phyloP scores from a whole-genome alignment of 2,329 filamentous ascomycete genomes.

The Leptographium lundbergii region DNA sequence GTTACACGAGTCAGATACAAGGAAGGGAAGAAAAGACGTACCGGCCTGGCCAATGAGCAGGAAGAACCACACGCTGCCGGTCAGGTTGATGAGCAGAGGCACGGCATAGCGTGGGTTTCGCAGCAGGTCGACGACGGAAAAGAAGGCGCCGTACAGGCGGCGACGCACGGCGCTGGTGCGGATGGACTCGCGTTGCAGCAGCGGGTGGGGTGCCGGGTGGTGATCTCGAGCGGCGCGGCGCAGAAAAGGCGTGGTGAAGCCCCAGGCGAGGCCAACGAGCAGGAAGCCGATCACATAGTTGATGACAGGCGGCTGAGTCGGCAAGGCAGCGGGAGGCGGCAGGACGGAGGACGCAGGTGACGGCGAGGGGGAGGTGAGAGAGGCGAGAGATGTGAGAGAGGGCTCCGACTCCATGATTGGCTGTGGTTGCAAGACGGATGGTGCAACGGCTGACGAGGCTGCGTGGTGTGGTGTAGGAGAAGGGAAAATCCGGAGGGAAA shows the following conservation, averaged over 20 bases:
- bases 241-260: conserved; percentile 86
- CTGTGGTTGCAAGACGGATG: no score
- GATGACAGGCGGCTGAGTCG: conserved; percentile 30
- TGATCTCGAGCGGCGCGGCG: conserved; percentile 70
- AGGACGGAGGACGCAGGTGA: not conserved
- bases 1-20: not conserved
- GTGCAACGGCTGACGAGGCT: not conserved
- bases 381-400: not conserved
- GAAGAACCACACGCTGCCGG: conserved; percentile 95
- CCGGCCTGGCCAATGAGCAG: conserved; percentile 83
- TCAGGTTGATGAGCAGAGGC: conserved; percentile 76
- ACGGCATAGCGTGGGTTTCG: conserved; percentile 73
- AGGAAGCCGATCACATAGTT: conserved; percentile 85
- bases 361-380: not conserved
- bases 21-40: conserved; percentile 29
- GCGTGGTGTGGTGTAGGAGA: not conserved
- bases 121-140: conserved; percentile 66
- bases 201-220: conserved; percentile 45
- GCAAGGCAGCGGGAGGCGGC: not conserved
- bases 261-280: conserved; percentile 85
- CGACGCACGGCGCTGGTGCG: conserved; percentile 46
- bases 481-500: no score
- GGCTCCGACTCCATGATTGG: not conserved
- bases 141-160: conserved; percentile 53
- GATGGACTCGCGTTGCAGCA: conserved; percentile 38